Base-by-base conservation (phyloP, 2,329 filamentous ascomycete genomes). In the Apiospora rasikravindrae region DNA sequence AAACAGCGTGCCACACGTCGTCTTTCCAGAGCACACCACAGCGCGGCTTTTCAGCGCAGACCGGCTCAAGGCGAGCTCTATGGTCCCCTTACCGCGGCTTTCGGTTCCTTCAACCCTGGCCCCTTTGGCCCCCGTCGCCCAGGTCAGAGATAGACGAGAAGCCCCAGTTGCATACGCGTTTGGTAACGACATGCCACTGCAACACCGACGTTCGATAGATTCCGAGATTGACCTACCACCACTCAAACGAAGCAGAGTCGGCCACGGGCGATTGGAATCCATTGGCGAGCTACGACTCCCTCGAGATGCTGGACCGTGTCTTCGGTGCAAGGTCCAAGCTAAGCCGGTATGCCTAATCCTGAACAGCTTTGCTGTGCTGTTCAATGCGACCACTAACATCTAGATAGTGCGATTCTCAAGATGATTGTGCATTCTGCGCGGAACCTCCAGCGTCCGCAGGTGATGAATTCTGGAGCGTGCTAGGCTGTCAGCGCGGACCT, bases 281-380 rank as follows among this genome's bases (percentile, higher is more conserved):
- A 90, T 90, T 66, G 87, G 85, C 57, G 88, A 90, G 78, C 83
- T 90, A 4, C 84, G 83, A 53, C 82, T 90, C 11, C 81, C 87
- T 24, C 84, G 83, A 51, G 84, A 87, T 47, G 78, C 82, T 22
- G 84, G 84, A 22, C 83, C 85, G 19, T 90, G 88, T 76, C 81
- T 90, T 53, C 85, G 86, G 57, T 90, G 88, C 76, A 85, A 82
- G 76, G 80, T 85, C 11, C 77, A 83, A 44, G 84, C 84, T 64
- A 84, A 83, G 77, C 81, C 83, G 76, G 88, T 89, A 82, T 77
- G 83, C 75, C 26, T 47, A 42, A 29, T 40, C 7, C n/a, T 26
- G 47, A 49, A 57, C n/a, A 29, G 68, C 10, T 13, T 64, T 57
- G 37, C 44, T 61, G 69, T 40, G 37, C 19, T 51, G 22, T 70